Evolutionary conservation across 2,329 filamentous ascomycete genomes (phyloP).

Genomic region (Aspergillus sp.): DNA sequence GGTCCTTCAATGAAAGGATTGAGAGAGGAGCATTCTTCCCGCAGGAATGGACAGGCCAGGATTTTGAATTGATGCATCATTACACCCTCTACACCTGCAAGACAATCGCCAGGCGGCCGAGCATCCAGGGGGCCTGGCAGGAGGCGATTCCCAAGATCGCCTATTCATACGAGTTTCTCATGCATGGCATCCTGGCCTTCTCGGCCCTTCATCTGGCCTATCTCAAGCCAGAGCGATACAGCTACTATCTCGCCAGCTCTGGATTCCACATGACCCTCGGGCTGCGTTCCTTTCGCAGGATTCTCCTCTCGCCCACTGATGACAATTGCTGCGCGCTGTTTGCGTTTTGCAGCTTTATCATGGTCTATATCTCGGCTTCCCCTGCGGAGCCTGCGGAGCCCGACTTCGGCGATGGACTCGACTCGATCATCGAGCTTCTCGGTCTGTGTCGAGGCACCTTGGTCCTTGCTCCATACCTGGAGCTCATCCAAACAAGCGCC

Average conservation of each 20-base stretch:
- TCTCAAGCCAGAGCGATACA: slow-evolving; percentile 18
- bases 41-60: slow-evolving; percentile 12
- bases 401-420: neutral
- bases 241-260: slow-evolving; percentile 14
- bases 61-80: slow-evolving; percentile 41
- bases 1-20: too few relatives aligned
- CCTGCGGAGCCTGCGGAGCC: neutral
- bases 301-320: slow-evolving; percentile 1
- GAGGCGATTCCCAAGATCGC: neutral
- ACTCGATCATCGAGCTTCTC: slow-evolving; percentile 4
- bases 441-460: slow-evolving; percentile 9
- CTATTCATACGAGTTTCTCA: neutral
- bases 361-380: slow-evolving; percentile 9
- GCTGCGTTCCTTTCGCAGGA: slow-evolving; percentile 8
- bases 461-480: slow-evolving; percentile 1
- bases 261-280: slow-evolving; percentile 20
- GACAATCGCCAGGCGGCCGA: slow-evolving; percentile 15
- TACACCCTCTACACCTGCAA: slow-evolving; percentile 38
- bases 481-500: neutral
- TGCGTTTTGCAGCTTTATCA: slow-evolving; percentile 9
- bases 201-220: slow-evolving; percentile 8
- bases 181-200: slow-evolving; percentile 5
- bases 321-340: slow-evolving; percentile 12
- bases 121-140: slow-evolving; percentile 1
- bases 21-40: neutral